Base-by-base conservation (phyloP, 805 yeast genomes). In the Candida montana region DNA sequence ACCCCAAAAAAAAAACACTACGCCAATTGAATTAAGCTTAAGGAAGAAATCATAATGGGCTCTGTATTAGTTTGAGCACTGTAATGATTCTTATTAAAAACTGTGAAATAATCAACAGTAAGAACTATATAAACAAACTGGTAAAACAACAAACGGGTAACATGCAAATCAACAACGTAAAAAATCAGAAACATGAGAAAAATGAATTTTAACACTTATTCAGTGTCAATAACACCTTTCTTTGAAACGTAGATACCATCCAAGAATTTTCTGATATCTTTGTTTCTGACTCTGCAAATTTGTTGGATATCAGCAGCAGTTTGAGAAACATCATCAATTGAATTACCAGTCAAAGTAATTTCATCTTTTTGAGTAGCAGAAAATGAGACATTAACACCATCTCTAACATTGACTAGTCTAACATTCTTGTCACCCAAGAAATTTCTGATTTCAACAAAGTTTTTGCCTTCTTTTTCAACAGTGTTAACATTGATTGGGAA, bases 231-330 rank as follows among this genome's bases (percentile, higher is more conserved):
- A 68, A 75, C 75, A 66, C 96, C 95, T 75, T 84, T 85, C 77
- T 86, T 93, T 58, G 97, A 89, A 63, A 91, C 99, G 73, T 91
- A 91, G 77, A 91, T 90, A 89, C 99, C 99, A 74, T 95, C 99
- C 81, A 93, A 84, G 83, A 91, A 91, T 82, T 91, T 91, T 78
- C 99, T 87, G 90, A 93, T 91, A 93, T 91, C 99, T 91, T 93
- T 93, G 93, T 91, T 91, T 81, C 96, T 86, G 68, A 89, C 98
- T 72, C 95, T 82, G 80, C 97, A 89, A 73, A 80, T 80, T 79
- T 91, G 98, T 75, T 91, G 96, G 64, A 93, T 79, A 69, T 89
- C 96, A 65, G 99, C 99, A 73, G 95, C 93, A 67, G 89, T 85
- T 77, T 91, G 99, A 54, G 98, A 93, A 59, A 91, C 99, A 65